Conservation (phyloP, 345 rosid genomes). For the Streptanthus diversifolius region DNA sequence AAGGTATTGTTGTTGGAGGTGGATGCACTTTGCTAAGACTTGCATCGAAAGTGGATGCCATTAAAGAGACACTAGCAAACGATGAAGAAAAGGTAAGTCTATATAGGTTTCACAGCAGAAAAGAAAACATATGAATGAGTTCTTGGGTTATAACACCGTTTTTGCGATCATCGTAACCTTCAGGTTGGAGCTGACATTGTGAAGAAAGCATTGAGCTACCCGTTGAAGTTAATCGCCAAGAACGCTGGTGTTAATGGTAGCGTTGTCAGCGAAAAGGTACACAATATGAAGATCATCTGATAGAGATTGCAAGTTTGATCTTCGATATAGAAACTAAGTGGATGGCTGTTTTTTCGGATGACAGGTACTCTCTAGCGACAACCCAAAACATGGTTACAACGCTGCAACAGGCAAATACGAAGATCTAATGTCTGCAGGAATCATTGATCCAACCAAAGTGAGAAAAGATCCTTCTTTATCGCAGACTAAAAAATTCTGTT, state of each 20-base stretch:
- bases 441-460: constrained; percentile 90
- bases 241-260: constrained; percentile 93
- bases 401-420: constrained; percentile 87
- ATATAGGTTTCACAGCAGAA: neutral
- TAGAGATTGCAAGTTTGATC: neutral
- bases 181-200: constrained; percentile 94
- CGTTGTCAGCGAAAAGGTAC: constrained; percentile 81
- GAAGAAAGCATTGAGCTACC: constrained; percentile 79
- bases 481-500: neutral
- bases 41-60: constrained; percentile 60
- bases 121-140: neutral
- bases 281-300: neutral
- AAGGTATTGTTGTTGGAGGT: constrained; percentile 79
- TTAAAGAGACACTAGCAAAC: constrained; percentile 60
- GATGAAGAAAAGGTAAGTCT: constrained; percentile 75
- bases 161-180: neutral
- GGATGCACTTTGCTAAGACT: constrained; percentile 74
- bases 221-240: constrained; percentile 79
- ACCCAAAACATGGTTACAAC: constrained; percentile 68
- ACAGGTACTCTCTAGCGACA: constrained; percentile 66
- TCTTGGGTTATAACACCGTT: neutral
- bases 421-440: constrained; percentile 90
- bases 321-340: neutral
- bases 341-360: neutral
- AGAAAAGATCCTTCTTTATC: neutral